phyloP scores from a whole-genome alignment of 139 green algal species.

The Chara braunii region DNA sequence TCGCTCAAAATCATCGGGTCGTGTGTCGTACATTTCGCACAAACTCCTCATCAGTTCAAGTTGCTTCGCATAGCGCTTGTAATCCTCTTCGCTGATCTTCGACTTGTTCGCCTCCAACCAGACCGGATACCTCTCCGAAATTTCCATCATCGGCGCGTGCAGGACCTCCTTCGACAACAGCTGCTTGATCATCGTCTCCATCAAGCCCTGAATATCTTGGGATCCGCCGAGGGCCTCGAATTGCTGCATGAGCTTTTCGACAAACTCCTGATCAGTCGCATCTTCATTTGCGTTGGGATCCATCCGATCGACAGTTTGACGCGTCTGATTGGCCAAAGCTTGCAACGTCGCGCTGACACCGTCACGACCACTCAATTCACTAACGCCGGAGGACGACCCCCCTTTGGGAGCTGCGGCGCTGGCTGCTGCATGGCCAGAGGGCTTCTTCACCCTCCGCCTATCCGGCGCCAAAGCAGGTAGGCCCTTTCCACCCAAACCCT shows the following conservation, averaged over 20 bases:
- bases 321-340: slow-evolving; percentile 11
- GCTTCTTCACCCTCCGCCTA: background rate
- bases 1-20: slow-evolving; percentile 30
- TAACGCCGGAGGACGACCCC: too few species aligned
- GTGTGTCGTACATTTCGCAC: slow-evolving; percentile 26
- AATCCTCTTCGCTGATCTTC: slow-evolving; percentile 25
- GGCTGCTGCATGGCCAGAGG: background rate
- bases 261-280: background rate
- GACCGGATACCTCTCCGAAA: slow-evolving; percentile 36
- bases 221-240: background rate
- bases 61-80: slow-evolving; percentile 39
- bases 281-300: background rate
- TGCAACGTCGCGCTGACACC: slow-evolving; percentile 19
- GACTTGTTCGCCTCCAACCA: slow-evolving; percentile 40
- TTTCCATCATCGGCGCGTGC: slow-evolving; percentile 46
- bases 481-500: background rate
- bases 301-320: slow-evolving; percentile 32
- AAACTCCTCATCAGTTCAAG: slow-evolving; percentile 22
- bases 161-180: slow-evolving; percentile 49
- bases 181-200: slow-evolving; percentile 47
- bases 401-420: background rate
- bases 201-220: slow-evolving; percentile 42
- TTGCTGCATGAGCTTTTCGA: slow-evolving; percentile 2
- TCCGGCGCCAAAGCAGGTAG: background rate
- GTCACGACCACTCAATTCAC: too few species aligned